These are phyloP conservation scores for Magnolia kwangsiensis DNA, from an alignment of 164 flowering plant genomes.

Conservation along the genomic window DNA sequence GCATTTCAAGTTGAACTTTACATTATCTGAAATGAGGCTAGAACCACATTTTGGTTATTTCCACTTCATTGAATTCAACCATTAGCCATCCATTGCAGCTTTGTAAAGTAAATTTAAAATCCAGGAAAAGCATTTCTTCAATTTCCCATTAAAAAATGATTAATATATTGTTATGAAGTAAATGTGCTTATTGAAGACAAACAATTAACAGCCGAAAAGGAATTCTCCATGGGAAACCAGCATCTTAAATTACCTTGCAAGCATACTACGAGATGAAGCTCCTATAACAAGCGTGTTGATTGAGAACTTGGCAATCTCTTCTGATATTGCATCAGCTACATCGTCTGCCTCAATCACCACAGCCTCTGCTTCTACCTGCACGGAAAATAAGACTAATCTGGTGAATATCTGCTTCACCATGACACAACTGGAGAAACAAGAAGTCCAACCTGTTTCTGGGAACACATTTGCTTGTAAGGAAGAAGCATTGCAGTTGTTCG, in stretches of 20 bases:
- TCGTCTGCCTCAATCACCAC: conserved; percentile 69
- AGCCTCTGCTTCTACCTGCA: conserved; percentile 65
- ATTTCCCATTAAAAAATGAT: neutral
- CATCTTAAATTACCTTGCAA: conserved; percentile 45
- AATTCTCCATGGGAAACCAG: neutral
- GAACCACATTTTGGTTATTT: too few relatives aligned
- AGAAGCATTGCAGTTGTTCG: conserved; percentile 52
- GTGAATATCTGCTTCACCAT: neutral
- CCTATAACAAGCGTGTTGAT: conserved; percentile 72
- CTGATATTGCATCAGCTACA: conserved; percentile 56
- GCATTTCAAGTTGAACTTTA: too few relatives aligned
- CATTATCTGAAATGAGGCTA: too few relatives aligned
- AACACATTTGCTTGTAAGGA: conserved; percentile 54
- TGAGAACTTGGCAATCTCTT: conserved; percentile 34
- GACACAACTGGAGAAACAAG: neutral
- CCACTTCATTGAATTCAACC: too few relatives aligned
- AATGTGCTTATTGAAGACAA: neutral
- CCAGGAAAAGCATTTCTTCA: neutral
- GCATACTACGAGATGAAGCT: conserved; percentile 51
- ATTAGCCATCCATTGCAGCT: too few relatives aligned
- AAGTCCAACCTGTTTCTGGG: conserved; percentile 45
- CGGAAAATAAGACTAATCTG: conserved; percentile 4
- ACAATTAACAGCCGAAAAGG: neutral
- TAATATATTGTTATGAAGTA: neutral
- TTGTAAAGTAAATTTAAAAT: too few relatives aligned